Evolutionary conservation across 176 grass and related monocot genomes (phyloP).

Genomic region (Musa troglodytarum): DNA sequence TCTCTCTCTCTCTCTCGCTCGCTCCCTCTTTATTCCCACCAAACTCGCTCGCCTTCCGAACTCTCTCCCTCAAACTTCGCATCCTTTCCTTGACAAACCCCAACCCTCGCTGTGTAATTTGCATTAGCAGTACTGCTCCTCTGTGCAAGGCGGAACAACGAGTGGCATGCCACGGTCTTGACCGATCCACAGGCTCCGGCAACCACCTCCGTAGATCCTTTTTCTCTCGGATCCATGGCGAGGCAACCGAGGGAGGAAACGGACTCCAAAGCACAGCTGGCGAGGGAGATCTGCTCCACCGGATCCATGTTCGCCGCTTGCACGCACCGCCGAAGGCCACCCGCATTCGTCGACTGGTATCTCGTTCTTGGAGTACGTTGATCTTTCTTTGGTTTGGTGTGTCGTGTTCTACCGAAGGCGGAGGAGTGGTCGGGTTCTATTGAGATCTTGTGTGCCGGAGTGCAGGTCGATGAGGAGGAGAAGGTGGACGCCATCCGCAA

Average conservation of each 20-base stretch:
- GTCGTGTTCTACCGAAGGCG: no score
- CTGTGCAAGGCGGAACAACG: no score
- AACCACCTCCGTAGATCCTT: neutral
- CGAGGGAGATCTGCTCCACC: slow-evolving; percentile 35
- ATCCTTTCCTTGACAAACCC: no score
- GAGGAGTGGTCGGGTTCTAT: no score
- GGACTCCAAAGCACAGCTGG: slow-evolving; percentile 30
- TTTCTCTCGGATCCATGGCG: slow-evolving; percentile 3
- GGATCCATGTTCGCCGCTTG: slow-evolving; percentile 51
- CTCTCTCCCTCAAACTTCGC: no score
- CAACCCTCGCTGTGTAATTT: no score
- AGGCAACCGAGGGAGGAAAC: neutral
- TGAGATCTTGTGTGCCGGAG: neutral
- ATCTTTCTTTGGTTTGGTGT: neutral
- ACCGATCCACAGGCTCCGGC: no score
- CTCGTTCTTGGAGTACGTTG: slow-evolving; percentile 60
- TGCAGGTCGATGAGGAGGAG: slow-evolving; percentile 44
- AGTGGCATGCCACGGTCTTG: no score
- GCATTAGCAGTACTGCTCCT: no score
- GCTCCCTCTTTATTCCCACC: no score
- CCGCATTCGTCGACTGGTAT: slow-evolving; percentile 75
- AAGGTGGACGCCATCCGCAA: slow-evolving; percentile 43
- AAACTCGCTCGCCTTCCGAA: no score
- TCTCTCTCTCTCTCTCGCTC: no score
- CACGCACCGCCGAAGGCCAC: slow-evolving; percentile 32